Base-by-base conservation (phyloP, 1,139 yeast species). In the Suhomyces choctaworum region DNA sequence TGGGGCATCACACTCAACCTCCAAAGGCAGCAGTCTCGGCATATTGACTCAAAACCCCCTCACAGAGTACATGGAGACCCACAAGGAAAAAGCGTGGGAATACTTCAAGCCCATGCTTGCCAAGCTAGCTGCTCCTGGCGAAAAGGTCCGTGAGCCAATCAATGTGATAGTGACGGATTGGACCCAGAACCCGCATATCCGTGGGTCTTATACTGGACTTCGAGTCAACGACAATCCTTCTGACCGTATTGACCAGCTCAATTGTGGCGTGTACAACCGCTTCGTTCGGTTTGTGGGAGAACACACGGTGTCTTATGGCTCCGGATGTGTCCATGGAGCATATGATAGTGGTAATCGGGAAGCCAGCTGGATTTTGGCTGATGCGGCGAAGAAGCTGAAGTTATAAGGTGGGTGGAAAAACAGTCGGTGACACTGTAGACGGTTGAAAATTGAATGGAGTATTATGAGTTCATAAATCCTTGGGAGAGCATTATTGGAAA, bases 321-420 rank as follows among this genome's bases (percentile, higher is more conserved):
- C 82, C 22, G 96, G 95, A 0, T 86, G 95, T 61, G 89, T 82
- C 5, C 92, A 87, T 59, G 87, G 89, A 25, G 88, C 89, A 9
- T 78, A 83, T 76, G 58, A 61, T 45, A 76, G 87, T 50, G 96
- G 95, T 2, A 57, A 56, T 37, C 72, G 94, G 45, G 95, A 85
- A 47, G 94, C 90, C 4, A 39, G 52, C 16, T 66, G 72, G 64
- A 62, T 76, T 7, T 37, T 73, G 13, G 15, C 25, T 5, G 26
- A 28, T 6, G n/a, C n/a, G n/a, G n/a, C n/a, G n/a, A n/a, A n/a
- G n/a, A n/a, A n/a, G n/a, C n/a, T n/a, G n/a, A n/a, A n/a, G n/a
- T n/a, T n/a, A n/a, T n/a, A n/a, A n/a, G n/a, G n/a, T n/a, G n/a
- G n/a, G n/a, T n/a, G n/a, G n/a, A n/a, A n/a, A n/a, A n/a, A n/a